Base-by-base conservation (phyloP, 768 basidiomycete genomes). In the Gloeophyllum trabeum region DNA sequence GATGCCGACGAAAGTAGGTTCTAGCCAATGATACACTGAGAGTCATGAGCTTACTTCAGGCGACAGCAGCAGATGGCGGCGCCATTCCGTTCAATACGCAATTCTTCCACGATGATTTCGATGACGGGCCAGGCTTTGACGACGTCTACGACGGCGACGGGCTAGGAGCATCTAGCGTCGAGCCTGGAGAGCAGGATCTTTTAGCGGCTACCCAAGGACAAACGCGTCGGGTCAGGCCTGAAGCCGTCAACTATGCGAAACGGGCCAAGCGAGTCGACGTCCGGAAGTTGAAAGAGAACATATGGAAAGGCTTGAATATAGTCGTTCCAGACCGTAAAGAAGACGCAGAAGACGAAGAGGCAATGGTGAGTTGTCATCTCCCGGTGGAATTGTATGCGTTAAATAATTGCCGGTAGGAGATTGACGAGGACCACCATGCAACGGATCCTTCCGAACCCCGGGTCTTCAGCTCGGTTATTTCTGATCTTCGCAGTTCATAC, bases 261-360 rank as follows among this genome's bases (percentile, higher is more conserved):
- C 77, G 85, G 26, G 96, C 94, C 2, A 99, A 97, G 65, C 69
- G 94, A 32, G 94, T 99, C 18, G 96, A 98, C 55, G 94, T 99
- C 26, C 76, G 90, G 54, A 91, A 85, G 62, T 65, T 99, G 48
- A 99, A 99, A 66, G 94, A 98, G 46, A 94, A 92, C 51, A 98
- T 99, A 38, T 98, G 96, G 96, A 87, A 75, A 57, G 86, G 86
- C 2, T 60, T 98, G 35, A 82, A 89, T 51, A 89, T 96, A 43
- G 74, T 79, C 24, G 65, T 80, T 32, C 48, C 59, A n/a, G 55
- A 49, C 32, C 42, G 37, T 21, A 41, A 54, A 16, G 52, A 46
- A 6, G 63, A 65, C 28, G 64, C 65, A 5, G 63, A 70, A 24
- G 63, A 65, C 7, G 65, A 61, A 3, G 64, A 65, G 4, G 46